Evolutionary conservation across 2,329 filamentous ascomycete genomes (phyloP).

Genomic region (Cladosporium sp.): DNA sequence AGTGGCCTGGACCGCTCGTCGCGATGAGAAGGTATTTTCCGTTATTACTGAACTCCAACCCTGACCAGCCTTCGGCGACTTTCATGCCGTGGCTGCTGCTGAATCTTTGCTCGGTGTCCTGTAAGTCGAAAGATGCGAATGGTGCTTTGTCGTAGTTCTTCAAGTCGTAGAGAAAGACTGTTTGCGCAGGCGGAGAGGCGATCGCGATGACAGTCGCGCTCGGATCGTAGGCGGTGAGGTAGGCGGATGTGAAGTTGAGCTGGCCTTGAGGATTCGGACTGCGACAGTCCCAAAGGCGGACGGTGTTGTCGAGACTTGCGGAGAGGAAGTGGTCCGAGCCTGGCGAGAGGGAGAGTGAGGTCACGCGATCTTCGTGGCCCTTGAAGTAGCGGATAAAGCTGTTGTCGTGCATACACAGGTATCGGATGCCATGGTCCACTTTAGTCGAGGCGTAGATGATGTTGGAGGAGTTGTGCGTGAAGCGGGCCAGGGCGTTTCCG

Average conservation of each 20-base stretch:
- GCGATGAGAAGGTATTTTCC: conserved; percentile 81
- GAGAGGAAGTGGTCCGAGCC: conserved; percentile 89
- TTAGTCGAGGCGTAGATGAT: conserved; percentile 97
- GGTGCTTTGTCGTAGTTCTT: conserved; percentile 91
- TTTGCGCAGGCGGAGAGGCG: conserved; percentile 73
- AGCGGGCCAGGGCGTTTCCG: conserved; percentile 87
- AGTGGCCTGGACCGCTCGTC: conserved; percentile 81
- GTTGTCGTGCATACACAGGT: conserved; percentile 90
- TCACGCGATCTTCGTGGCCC: conserved; percentile 82
- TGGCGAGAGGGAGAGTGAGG: conserved; percentile 77
- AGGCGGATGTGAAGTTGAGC: conserved; percentile 74
- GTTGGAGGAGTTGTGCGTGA: conserved; percentile 85
- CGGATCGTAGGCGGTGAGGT: conserved; percentile 85
- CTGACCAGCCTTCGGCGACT: conserved; percentile 66
- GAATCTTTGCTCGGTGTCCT: conserved; percentile 56
- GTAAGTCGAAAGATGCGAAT: conserved; percentile 79
- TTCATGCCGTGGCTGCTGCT: conserved; percentile 49
- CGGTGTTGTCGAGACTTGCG: conserved; percentile 83
- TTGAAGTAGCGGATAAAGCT: conserved; percentile 95
- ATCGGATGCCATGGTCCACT: conserved; percentile 83
- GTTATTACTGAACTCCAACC: conserved; percentile 93
- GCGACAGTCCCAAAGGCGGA: conserved; percentile 83
- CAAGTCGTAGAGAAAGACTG: conserved; percentile 84
- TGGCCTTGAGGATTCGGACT: conserved; percentile 77
- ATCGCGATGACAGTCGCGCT: conserved; percentile 90